A percentile compares a stretch with the other conserved stretches of the same genome.
These are phyloP conservation scores for Arabidopsis suecica DNA, from an alignment of 345 rosid species.

Conservation along the genomic window DNA sequence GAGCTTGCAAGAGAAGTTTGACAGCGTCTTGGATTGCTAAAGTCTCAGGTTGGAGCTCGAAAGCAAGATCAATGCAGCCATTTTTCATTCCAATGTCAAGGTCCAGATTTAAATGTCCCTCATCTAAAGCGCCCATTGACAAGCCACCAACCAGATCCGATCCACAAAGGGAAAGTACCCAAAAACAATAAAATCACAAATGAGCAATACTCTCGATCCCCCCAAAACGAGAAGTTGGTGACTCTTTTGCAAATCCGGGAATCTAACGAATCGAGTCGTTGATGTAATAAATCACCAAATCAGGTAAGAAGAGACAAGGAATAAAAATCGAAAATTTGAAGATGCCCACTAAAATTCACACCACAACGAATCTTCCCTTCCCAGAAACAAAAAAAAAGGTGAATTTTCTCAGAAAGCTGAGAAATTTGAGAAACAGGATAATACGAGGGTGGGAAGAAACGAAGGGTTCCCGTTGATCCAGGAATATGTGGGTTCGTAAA, in stretches of 20 bases:
- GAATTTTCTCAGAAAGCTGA: neutral
- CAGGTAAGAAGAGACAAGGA: neutral
- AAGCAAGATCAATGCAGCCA: conserved; percentile 50
- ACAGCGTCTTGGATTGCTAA: conserved; percentile 84
- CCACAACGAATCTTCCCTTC: conserved; percentile 21
- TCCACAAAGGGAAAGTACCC: neutral
- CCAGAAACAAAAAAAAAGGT: neutral
- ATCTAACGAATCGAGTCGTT: conserved; percentile 23
- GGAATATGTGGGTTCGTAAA: conserved; percentile 51
- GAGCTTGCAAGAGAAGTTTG: conserved; percentile 74
- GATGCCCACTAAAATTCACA: conserved; percentile 21
- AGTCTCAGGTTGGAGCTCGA: conserved; percentile 66
- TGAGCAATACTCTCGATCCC: conserved; percentile 18
- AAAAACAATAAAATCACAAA: conserved; percentile 39
- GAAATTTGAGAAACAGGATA: conserved; percentile 18
- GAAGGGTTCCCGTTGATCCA: conserved; percentile 56
- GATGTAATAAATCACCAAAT: neutral
- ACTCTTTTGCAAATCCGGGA: neutral
- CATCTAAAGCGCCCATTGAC: conserved; percentile 83
- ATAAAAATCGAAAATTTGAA: conserved; percentile 1
- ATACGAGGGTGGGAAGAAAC: conserved; percentile 42
- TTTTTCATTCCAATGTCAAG: conserved; percentile 64
- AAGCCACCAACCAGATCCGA: conserved; percentile 39
- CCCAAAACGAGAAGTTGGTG: neutral
- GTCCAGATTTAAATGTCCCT: conserved; percentile 63